A percentile compares a stretch with the other conserved stretches of the same genome.
Conservation (phyloP, 108 stramenopile genomes). For the Cyclotella atomus region DNA sequence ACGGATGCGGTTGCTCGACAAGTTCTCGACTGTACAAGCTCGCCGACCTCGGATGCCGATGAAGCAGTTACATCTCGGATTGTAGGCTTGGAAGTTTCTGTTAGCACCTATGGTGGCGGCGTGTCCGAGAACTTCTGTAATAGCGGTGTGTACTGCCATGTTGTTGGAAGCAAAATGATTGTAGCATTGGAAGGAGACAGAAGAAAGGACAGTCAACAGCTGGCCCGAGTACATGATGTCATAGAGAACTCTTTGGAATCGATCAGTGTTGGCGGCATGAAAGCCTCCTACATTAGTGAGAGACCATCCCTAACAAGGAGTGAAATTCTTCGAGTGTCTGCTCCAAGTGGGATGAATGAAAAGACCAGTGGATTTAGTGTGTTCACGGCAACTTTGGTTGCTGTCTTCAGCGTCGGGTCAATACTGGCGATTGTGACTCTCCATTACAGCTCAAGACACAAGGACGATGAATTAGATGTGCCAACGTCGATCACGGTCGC, state of each 20-base stretch:
- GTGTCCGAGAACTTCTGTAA: not conserved
- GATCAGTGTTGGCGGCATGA: not conserved
- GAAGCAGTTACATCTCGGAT: no score
- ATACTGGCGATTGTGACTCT: no score
- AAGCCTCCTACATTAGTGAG: not conserved
- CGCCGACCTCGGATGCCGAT: not conserved
- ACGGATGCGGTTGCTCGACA: not conserved
- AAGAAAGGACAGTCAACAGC: not conserved
- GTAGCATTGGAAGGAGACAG: not conserved
- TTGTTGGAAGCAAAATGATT: not conserved
- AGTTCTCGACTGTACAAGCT: not conserved
- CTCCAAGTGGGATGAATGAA: not conserved
- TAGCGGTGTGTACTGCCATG: not conserved
- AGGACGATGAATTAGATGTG: not conserved
- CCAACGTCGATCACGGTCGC: not conserved
- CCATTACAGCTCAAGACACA: no score
- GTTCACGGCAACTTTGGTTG: no score
- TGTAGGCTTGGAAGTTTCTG: no score
- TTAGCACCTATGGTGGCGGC: no score
- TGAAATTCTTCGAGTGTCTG: not conserved
- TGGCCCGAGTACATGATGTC: not conserved
- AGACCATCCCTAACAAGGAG: not conserved
- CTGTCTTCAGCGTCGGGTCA: no score
- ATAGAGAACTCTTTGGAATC: not conserved
- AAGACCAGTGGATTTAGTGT: not conserved